These are phyloP conservation scores for Sporothrix protearum DNA, from an alignment of 2,329 filamentous ascomycete genomes.

Conservation along the genomic window DNA sequence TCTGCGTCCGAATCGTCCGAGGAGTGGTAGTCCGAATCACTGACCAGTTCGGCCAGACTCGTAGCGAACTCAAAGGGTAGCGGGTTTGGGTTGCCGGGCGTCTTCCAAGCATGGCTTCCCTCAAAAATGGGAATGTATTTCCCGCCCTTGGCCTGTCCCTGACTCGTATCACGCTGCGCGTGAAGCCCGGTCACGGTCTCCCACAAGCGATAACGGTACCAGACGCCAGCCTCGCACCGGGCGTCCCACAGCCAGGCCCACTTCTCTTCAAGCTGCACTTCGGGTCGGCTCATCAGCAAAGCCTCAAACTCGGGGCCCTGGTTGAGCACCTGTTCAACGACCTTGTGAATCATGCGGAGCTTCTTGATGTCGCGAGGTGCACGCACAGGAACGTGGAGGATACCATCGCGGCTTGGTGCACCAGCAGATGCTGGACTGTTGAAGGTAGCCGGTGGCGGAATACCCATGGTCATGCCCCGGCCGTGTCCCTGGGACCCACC, in stretches of 20 bases:
- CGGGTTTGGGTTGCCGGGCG: slow-evolving; percentile 63
- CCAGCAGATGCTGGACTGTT: slow-evolving; percentile 42
- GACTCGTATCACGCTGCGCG: slow-evolving; percentile 37
- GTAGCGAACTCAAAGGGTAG: slow-evolving; percentile 81
- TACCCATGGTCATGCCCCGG: slow-evolving; percentile 28
- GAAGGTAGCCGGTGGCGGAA: slow-evolving; percentile 68
- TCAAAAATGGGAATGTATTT: slow-evolving; percentile 69
- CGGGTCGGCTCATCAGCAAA: slow-evolving; percentile 78
- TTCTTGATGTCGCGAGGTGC: slow-evolving; percentile 74
- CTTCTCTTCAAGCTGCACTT: slow-evolving; percentile 80
- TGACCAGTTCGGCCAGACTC: slow-evolving; percentile 71
- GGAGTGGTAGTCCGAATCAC: slow-evolving; percentile 80
- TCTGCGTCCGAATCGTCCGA: slow-evolving; percentile 76
- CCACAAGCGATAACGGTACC: slow-evolving; percentile 92
- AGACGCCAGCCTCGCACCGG: slow-evolving; percentile 72
- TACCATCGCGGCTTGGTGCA: slow-evolving; percentile 42
- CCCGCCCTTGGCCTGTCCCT: slow-evolving; percentile 25
- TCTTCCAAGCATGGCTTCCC: slow-evolving; percentile 70
- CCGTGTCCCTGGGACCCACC: not conserved
- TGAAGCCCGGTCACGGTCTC: slow-evolving; percentile 69
- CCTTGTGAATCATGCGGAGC: slow-evolving; percentile 80
- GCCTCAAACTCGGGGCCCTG: slow-evolving; percentile 88
- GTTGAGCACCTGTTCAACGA: slow-evolving; percentile 73
- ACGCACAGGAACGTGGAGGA: slow-evolving; percentile 67
- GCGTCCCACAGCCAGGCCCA: slow-evolving; percentile 96